Conservation (phyloP, 2,329 filamentous ascomycete species). For the Metarhizium anisopliae region DNA sequence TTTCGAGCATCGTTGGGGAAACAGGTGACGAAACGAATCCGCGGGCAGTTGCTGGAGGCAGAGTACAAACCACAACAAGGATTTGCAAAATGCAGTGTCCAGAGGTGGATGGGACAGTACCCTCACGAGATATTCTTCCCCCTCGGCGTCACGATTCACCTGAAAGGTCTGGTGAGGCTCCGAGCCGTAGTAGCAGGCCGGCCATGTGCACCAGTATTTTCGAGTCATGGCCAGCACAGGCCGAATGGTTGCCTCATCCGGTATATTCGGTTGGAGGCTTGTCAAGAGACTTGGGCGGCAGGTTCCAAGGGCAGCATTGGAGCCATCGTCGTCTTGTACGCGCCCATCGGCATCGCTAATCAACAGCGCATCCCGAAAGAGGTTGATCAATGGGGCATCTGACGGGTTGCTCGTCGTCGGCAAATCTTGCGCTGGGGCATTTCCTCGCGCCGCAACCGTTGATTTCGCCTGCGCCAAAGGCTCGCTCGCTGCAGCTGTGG, state of each 20-base stretch:
- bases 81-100: conserved; percentile 22
- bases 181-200: conserved; percentile 7
- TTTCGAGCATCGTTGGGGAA: conserved; percentile 17
- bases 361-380: too few relatives aligned
- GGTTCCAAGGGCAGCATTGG: too few relatives aligned
- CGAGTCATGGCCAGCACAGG: conserved; percentile 6
- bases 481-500: too few relatives aligned
- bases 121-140: conserved; percentile 25
- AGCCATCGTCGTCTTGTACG: too few relatives aligned
- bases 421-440: too few relatives aligned
- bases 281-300: too few relatives aligned
- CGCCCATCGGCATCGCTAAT: too few relatives aligned
- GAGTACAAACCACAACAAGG: conserved; percentile 33
- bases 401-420: too few relatives aligned
- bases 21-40: conserved; percentile 13
- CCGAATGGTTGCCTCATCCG: too few relatives aligned
- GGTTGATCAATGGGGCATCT: too few relatives aligned
- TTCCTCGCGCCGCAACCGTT: too few relatives aligned
- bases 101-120: conserved; percentile 24
- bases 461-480: too few relatives aligned
- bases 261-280: conserved; percentile 6
- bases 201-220: conserved; percentile 17
- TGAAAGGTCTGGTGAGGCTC: conserved; percentile 3
- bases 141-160: conserved; percentile 7
- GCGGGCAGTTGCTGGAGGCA: conserved; percentile 29